Base-by-base conservation (phyloP, 2,329 filamentous ascomycete species). In the Monilinia polystroma region DNA sequence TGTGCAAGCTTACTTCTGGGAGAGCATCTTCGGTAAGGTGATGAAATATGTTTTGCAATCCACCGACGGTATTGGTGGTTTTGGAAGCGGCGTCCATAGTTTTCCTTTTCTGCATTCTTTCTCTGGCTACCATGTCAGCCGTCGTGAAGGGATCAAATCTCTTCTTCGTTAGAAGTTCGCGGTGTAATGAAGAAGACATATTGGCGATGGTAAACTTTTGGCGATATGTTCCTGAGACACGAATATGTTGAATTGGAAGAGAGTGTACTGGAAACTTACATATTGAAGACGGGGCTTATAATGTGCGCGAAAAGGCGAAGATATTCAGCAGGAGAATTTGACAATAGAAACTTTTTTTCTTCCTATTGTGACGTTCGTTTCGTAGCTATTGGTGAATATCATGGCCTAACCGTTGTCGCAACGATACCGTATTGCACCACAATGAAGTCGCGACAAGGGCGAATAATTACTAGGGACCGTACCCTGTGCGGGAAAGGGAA, bases 381-480 rank as follows among this genome's bases (percentile, higher is more conserved):
- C 5, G 53, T 53, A 65, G 66, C 66, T 69, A 65, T 70, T 60
- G 68, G 60, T 67, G 60, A 41, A 57, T 66, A 64, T 73, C 70
- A 74, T 68, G 70, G 70, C 66, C 67, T 67, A 63, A 57, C 67
- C 73, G 73, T 74, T 68, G 72, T 73, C 72, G 72, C 72, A 71
- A 69, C 64, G 52, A 68, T 52, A 57, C 32, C 64, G 66, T 56
- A 41, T 14, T 41, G 66, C 66, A 66, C 54, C 32, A 62, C 47
- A 56, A 51, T 20, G 35, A 56, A 66, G 47, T 66, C 64, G 64
- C 47, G 64, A 66, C 64, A 20, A 45, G 47, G 41, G 16, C 54
- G 54, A 35, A 23, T 23, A 49, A 26, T 26, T 64, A 47, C 32
- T 8, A 35, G 32, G 32, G 4, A 7, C 32, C 32, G 7, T 35